Base-by-base conservation (phyloP, 2,329 filamentous ascomycete species). In the Rosellinia necatrix region DNA sequence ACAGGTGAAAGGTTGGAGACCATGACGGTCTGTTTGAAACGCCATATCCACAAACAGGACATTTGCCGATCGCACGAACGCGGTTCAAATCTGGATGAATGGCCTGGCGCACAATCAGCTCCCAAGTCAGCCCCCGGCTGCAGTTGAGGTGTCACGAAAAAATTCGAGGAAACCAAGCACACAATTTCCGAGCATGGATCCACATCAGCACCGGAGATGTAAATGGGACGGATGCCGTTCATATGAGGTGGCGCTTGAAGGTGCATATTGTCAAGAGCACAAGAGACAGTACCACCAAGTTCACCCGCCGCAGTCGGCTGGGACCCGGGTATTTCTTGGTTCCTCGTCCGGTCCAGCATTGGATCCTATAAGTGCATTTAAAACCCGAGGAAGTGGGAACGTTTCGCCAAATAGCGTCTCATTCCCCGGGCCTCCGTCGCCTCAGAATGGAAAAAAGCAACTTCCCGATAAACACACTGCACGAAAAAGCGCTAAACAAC, bases 11-110 rank as follows among this genome's bases (percentile, higher is more conserved):
- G 40, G 37, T 41, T 32, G 37, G 27, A 27, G 19, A 37, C 46
- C 63, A 68, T 64, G 61, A 69, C 66, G 58, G 64, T 58, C 58
- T 59, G 62, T 49, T 51, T 61, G 40, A 56, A 43, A 53, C 58
- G 60, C 49, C 38, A 51, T 35, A 60, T 49, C 38, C 29, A 48
- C 44, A 51, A 54, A 58, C 57, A 52, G 61, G 52, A 62, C 35
- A 56, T 49, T 52, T 53, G 43, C 52, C 35, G 41, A 57, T 51
- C 43, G 47, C 59, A 43, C 51, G 52, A 56, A 58, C 49, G 49
- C 58, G 58, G 56, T 53, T 63, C 60, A 34, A 49, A 53, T 49
- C 57, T 46, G 46, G 38, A 50, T 55, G 54, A 57, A 54, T 57
- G 43, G 56, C 49, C 58, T 59, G 41, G 27, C 29, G 53, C 44